A percentile compares a stretch with the other conserved stretches of the same genome.
These are phyloP conservation scores for Nematocida sp. DNA, from an alignment of 371 early-diverging fungal species.

Conservation along the genomic window DNA sequence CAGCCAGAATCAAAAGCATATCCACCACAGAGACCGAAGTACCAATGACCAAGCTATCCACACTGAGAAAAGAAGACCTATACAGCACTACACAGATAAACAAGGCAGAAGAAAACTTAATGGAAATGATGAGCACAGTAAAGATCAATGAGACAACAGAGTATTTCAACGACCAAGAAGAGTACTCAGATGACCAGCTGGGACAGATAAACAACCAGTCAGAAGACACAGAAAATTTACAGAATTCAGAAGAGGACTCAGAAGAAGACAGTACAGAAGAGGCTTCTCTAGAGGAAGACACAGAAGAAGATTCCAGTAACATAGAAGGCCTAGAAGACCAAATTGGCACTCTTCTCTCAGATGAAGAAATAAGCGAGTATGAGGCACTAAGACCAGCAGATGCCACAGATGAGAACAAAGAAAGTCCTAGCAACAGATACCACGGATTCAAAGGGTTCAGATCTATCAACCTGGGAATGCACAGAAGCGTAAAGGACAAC, in stretches of 20 bases:
- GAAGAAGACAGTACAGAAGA: conserved; percentile 37
- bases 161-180: conserved; percentile 35
- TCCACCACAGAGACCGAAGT: neutral
- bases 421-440: conserved; percentile 53
- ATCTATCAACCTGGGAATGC: conserved; percentile 58
- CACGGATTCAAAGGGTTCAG: conserved; percentile 43
- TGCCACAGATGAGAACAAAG: conserved; percentile 49
- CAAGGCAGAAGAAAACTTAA: conserved; percentile 32
- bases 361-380: conserved; percentile 14
- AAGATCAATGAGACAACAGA: neutral
- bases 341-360: neutral
- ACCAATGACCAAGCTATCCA: neutral
- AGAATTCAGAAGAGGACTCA: neutral
- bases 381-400: conserved; percentile 50
- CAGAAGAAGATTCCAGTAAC: conserved; percentile 3
- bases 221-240: neutral
- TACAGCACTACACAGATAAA: conserved; percentile 10
- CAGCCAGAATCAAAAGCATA: neutral
- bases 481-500: conserved; percentile 50
- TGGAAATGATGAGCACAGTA: neutral
- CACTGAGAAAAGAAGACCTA: conserved; percentile 31
- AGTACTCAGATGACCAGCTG: conserved; percentile 25
- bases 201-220: neutral
- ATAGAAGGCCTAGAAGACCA: neutral
- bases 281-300: neutral